Evolutionary conservation across 805 yeast species (phyloP), one percentile per base, ranked within the genome.

Genomic region (Torulaspora indica): DNA sequence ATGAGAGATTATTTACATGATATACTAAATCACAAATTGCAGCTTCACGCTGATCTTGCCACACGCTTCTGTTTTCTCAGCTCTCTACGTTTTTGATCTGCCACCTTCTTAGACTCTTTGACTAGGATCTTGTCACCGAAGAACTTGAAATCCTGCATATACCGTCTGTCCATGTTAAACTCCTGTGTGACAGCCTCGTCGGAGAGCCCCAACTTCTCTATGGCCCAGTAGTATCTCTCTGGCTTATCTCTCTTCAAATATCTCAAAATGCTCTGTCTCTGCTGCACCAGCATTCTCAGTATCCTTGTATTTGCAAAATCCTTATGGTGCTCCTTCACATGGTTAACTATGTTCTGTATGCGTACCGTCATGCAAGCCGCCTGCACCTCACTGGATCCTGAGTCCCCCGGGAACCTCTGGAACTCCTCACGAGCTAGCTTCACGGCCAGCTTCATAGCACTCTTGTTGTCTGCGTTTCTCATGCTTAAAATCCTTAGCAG

Each of bases 341-440:
- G 96, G 35, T 78, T 75, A 70, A 86, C 86, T 49, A 86, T 71
- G 52, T 78, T 81, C 53, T 83, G 85, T 54, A 93, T 87, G 57
- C 78, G 78, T 38, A 87, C 82, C 0, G 98, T 88, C 69, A 82
- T 69, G 22, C 86, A 76, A 2, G 97, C 98, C 2, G 98, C 96
- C 67, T 90, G 97, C 20, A 90, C 96, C 68, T 91, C 98, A 42
- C 95, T 80, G 1, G 96, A 86, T 2, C 95, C 97, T 1, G 96
- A 86, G 63, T 93, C 98, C 42, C 95, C 96, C 36, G 81, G 88
- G 51, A 76, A 74, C 57, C 95, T 75, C 55, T 79, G 81, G 65
- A 91, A 90, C 68, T 91, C 97, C 54, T 76, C 68, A 40, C 79
- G 73, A 1, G 97, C 96, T 36, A 83, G 63, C 36, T 68, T 67